These are phyloP conservation scores for Chamaenerion angustifolium DNA, from an alignment of 345 rosid genomes.

Conservation along the genomic window DNA sequence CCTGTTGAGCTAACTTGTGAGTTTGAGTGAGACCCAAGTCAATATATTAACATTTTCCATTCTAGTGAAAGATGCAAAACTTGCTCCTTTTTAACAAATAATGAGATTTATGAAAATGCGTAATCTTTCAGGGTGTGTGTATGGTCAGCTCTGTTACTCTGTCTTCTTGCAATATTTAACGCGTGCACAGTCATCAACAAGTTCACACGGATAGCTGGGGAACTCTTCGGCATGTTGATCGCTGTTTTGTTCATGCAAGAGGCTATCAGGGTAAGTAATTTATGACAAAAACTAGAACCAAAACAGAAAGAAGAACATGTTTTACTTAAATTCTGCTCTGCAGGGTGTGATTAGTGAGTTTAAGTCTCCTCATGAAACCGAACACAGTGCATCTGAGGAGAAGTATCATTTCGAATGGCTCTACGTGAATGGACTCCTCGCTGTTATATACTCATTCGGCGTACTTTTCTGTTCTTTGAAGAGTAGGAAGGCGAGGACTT, in stretches of 20 bases:
- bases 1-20: too few relatives aligned
- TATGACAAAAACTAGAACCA: background rate
- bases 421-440: slow-evolving; percentile 5
- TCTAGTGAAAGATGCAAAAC: too few relatives aligned
- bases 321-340: too few relatives aligned
- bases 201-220: slow-evolving; percentile 25
- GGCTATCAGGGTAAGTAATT: slow-evolving; percentile 13
- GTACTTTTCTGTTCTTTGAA: slow-evolving; percentile 4
- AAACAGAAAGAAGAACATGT: too few relatives aligned
- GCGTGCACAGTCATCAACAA: slow-evolving; percentile 13
- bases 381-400: background rate
- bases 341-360: slow-evolving; percentile 8
- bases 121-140: slow-evolving; percentile 6
- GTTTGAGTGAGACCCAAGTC: too few relatives aligned
- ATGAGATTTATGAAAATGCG: too few relatives aligned
- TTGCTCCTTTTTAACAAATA: too few relatives aligned
- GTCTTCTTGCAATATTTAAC: slow-evolving; percentile 19
- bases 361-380: background rate
- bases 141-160: slow-evolving; percentile 18
- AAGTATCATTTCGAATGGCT: slow-evolving; percentile 9
- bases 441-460: slow-evolving; percentile 3
- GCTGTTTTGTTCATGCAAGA: slow-evolving; percentile 21
- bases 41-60: too few relatives aligned
- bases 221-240: slow-evolving; percentile 25
- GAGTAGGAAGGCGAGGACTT: slow-evolving; percentile 6